phyloP scores from a whole-genome alignment of 2,329 filamentous ascomycete species.

The Microsporum canis region DNA sequence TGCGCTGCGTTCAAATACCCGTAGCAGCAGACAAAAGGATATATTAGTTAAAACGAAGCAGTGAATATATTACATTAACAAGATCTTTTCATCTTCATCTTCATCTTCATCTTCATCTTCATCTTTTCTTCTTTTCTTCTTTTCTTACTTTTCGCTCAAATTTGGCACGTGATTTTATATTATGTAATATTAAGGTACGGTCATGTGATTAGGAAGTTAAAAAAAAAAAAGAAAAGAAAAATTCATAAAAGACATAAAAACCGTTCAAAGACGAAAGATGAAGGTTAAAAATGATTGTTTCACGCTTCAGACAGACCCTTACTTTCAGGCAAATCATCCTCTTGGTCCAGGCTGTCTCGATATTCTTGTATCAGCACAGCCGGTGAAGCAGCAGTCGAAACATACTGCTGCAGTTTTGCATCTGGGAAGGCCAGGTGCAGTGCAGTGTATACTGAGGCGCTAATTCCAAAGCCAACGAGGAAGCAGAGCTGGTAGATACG shows the following conservation, averaged over 20 bases:
- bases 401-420: constrained; percentile 6
- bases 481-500: constrained; percentile 36
- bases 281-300: not conserved
- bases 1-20: not conserved
- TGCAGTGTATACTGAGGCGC: constrained; percentile 25
- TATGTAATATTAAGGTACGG: not conserved
- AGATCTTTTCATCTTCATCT: not conserved
- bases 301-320: not conserved
- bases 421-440: constrained; percentile 24
- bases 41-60: not conserved
- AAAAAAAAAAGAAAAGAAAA: not conserved
- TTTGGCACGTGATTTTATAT: not conserved
- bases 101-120: not conserved
- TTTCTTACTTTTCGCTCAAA: not conserved
- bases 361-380: constrained; percentile 7
- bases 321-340: not conserved
- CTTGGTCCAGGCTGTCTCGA: constrained; percentile 7
- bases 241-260: not conserved
- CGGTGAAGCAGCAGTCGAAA: constrained; percentile 8
- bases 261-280: not conserved
- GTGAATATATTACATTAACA: not conserved
- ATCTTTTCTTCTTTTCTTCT: not conserved
- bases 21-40: not conserved
- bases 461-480: constrained; percentile 31
- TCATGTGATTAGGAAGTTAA: not conserved